Conservation (phyloP, 495 filamentous ascomycete genomes). For the Schizothecium vesticola region DNA sequence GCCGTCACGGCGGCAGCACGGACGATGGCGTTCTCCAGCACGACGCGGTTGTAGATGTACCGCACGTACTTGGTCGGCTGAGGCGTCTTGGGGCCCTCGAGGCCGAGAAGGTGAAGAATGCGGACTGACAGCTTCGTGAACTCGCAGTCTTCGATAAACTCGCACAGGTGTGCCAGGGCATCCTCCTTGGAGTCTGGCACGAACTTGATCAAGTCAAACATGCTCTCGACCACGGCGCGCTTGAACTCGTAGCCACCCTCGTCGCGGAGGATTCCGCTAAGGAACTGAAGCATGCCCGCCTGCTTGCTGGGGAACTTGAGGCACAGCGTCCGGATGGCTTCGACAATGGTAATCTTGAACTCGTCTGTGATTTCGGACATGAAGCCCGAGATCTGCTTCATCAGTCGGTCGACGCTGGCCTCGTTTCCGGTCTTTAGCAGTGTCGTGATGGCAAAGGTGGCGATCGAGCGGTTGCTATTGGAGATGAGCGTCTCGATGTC, state of each 20-base stretch:
- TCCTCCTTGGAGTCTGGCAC: slow-evolving; percentile 98
- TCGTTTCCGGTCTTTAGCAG: slow-evolving; percentile 98
- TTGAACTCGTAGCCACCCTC: slow-evolving; percentile 99
- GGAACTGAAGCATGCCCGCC: slow-evolving; percentile 93
- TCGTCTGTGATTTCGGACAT: slow-evolving; percentile 98
- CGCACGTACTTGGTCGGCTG: slow-evolving; percentile 98
- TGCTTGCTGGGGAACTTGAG: slow-evolving; percentile 98
- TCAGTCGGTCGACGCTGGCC: slow-evolving; percentile 89
- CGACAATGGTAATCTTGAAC: slow-evolving; percentile 99
- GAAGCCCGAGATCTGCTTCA: slow-evolving; percentile 97
- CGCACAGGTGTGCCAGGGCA: slow-evolving; percentile 90
- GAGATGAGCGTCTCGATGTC: slow-evolving; percentile 96
- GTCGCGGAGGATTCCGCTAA: slow-evolving; percentile 90
- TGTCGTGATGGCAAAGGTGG: slow-evolving; percentile 96
- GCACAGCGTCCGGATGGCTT: slow-evolving; percentile 92
- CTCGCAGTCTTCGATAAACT: slow-evolving; percentile 99
- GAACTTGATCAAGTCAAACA: slow-evolving; percentile 99
- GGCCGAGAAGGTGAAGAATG: slow-evolving; percentile 85
- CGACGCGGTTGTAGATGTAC: slow-evolving; percentile 98
- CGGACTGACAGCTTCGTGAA: slow-evolving; percentile 97
- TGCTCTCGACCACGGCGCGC: slow-evolving; percentile 94
- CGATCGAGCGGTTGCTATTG: slow-evolving; percentile 94
- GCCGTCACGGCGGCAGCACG: slow-evolving; percentile 94
- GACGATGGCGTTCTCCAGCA: slow-evolving; percentile 94
- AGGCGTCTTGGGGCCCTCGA: slow-evolving; percentile 91